Evolutionary conservation across 345 rosid species (phyloP).

Genomic region (Arabis hirsuta): DNA sequence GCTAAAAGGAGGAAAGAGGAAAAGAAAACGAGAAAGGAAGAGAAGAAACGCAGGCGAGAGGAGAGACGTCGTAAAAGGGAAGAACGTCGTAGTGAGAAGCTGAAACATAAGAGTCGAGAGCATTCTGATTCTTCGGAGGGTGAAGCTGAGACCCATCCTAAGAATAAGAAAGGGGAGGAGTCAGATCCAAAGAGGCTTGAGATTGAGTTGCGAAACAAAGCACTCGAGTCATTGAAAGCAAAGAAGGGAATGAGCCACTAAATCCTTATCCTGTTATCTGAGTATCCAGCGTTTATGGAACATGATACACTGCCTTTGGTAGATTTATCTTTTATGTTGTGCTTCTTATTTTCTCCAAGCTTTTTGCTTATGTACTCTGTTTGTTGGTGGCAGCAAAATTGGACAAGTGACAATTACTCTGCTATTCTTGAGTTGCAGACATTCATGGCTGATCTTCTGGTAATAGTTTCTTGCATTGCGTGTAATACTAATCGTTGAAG

Average conservation of each 20-base stretch:
- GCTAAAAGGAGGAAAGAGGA: slow-evolving; percentile 87
- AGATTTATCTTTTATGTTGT: slow-evolving; percentile 27
- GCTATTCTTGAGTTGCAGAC: slow-evolving; percentile 80
- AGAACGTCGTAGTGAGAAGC: slow-evolving; percentile 74
- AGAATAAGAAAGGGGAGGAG: slow-evolving; percentile 51
- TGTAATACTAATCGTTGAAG: too few species aligned
- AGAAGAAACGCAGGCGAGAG: slow-evolving; percentile 74
- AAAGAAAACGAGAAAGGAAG: slow-evolving; percentile 82
- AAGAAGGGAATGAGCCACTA: slow-evolving; percentile 77
- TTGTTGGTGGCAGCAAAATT: slow-evolving; percentile 89
- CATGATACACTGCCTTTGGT: slow-evolving; percentile 39
- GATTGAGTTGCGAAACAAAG: slow-evolving; percentile 91
- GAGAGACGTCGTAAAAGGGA: slow-evolving; percentile 77
- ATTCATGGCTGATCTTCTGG: slow-evolving; percentile 77
- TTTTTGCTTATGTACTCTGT: slow-evolving; percentile 59
- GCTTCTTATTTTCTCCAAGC: slow-evolving; percentile 41
- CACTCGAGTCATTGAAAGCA: slow-evolving; percentile 91
- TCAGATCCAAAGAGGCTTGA: slow-evolving; percentile 82
- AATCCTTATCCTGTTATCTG: slow-evolving; percentile 29
- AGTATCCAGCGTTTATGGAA: slow-evolving; percentile 36
- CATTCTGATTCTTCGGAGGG: slow-evolving; percentile 60
- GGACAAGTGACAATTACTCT: slow-evolving; percentile 85
- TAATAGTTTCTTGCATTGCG: slow-evolving; percentile 51
- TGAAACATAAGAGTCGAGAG: slow-evolving; percentile 53
- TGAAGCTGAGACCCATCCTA: slow-evolving; percentile 48